phyloP scores from a whole-genome alignment of 371 early-diverging fungal species.

The Apophysomyces ossiformis region DNA sequence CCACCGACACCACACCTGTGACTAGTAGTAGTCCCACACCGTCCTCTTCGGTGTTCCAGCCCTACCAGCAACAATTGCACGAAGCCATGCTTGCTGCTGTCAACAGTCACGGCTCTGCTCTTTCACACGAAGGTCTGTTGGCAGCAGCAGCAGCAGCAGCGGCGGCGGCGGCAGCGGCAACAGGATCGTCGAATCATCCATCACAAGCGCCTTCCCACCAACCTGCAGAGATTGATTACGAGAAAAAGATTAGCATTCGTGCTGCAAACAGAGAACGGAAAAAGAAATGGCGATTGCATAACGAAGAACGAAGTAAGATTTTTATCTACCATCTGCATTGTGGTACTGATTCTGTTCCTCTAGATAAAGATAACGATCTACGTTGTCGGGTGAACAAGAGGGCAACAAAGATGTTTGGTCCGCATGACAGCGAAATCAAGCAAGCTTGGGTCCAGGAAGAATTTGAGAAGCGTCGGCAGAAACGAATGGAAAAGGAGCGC shows the following conservation, averaged over 20 bases:
- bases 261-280: constrained; percentile 70
- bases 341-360: background rate
- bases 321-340: background rate
- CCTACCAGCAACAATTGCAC: constrained; percentile 38
- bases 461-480: constrained; percentile 48
- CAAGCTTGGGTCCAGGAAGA: constrained; percentile 52
- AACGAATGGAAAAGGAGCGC: constrained; percentile 47
- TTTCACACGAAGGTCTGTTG: constrained; percentile 20
- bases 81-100: constrained; percentile 45
- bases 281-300: constrained; percentile 67
- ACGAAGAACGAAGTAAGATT: constrained; percentile 65
- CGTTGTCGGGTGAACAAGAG: constrained; percentile 59
- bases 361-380: constrained; percentile 55
- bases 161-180: constrained; percentile 18
- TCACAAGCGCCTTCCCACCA: background rate
- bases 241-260: constrained; percentile 32
- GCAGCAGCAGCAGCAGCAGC: constrained; percentile 32
- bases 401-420: constrained; percentile 52
- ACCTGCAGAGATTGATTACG: background rate
- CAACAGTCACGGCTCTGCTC: constrained; percentile 30
- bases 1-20: constrained; percentile 21
- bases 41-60: constrained; percentile 31
- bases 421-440: constrained; percentile 35
- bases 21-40: constrained; percentile 32
- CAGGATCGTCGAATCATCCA: constrained; percentile 7